Base-by-base conservation (phyloP, 805 yeast species). In the Candida mattraensis region DNA sequence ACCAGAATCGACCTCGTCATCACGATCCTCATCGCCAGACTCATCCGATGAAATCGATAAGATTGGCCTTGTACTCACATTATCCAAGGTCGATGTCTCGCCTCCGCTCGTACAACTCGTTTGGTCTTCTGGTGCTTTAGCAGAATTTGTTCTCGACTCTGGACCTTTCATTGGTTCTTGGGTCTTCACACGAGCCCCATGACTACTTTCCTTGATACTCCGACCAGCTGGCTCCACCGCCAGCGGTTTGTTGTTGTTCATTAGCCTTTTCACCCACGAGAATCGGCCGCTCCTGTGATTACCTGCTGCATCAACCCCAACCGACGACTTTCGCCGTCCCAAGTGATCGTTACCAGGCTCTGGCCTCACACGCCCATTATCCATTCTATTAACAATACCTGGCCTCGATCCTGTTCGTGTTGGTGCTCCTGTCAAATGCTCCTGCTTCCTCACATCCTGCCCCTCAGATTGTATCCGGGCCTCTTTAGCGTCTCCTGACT, bases 1-100 rank as follows among this genome's bases (percentile, higher is more conserved):
- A 4, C 38, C 44, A 3, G 44, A 41, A 19, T 37, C 40, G 5
- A 25, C 26, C 18, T 43, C 54, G 33, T 47, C 53, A 7, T 39
- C 37, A n/a, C n/a, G n/a, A n/a, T n/a, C n/a, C 10, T 47, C 48
- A 17, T 39, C 39, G 2, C 43, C 44, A 11, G 44, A 40, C 13
- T 43, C 50, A 13, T 44, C 61, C 2, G 74, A 66, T 4, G 69
- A 56, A 7, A 70, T 53, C 20, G 77, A 73, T 38, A 71, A 63
- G 22, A 74, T 56, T 1, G 78, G 78, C 21, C 58, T 64, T 3
- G 78, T 74, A 41, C 76, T 69, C 30, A 66, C 56, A 40, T 72
- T 72, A 27, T 54, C 59, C 11, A 48, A 21, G 1, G 54, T 44
- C 4, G 50, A 45, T 6, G 40, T 40, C 19, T 50, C 56, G 2